Percentiles rank a stretch among this genome's conserved stretches.
phyloP scores from a whole-genome alignment of 1,284 basidiomycete genomes.

The Trichosporon faecale region DNA sequence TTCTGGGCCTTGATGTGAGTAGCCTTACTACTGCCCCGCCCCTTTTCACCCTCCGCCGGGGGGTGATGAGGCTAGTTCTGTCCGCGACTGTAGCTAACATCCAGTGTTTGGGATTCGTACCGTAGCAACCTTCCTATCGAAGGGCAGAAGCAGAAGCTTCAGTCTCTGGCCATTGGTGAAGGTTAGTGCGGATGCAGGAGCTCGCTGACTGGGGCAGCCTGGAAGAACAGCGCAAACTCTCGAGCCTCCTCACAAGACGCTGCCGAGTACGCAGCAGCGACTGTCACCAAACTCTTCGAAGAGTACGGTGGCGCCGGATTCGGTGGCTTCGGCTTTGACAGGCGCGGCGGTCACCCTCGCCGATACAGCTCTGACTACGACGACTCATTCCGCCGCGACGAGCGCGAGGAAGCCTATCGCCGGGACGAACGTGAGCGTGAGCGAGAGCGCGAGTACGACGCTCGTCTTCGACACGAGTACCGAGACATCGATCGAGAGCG shows the following conservation, averaged over 20 bases:
- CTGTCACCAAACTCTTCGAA: neutral
- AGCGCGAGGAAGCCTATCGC: neutral
- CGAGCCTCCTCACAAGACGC: neutral
- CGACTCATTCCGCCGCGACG: neutral
- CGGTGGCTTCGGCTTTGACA: neutral
- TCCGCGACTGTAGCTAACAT: neutral
- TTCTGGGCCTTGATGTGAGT: slow-evolving; percentile 2
- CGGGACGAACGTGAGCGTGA: neutral
- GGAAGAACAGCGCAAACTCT: neutral
- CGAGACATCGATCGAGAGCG: neutral
- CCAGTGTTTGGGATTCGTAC: neutral
- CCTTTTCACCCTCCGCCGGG: too few relatives aligned
- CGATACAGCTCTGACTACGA: neutral
- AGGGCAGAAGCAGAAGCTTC: neutral
- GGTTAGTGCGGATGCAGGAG: neutral
- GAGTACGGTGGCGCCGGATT: neutral
- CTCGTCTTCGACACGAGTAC: neutral
- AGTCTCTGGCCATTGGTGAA: neutral
- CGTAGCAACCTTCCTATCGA: neutral
- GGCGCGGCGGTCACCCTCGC: neutral
- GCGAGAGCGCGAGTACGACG: neutral
- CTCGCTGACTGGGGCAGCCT: neutral
- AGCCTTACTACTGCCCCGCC: too few relatives aligned
- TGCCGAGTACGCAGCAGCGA: neutral
- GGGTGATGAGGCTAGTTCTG: too few relatives aligned